phyloP scores from a whole-genome alignment of 2,329 filamentous ascomycete genomes.

The Blumeria graminis region DNA sequence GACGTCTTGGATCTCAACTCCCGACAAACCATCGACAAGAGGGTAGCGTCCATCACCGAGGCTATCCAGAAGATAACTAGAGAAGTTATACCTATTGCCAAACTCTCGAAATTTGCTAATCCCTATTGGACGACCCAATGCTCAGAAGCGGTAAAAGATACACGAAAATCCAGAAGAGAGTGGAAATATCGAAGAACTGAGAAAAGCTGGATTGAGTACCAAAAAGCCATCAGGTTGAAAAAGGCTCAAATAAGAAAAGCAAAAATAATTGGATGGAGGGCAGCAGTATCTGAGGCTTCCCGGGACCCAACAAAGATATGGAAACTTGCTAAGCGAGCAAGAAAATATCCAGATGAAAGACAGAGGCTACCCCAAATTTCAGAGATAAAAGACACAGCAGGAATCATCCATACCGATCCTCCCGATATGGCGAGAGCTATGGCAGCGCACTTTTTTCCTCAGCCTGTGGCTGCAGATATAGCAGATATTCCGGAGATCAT shows the following conservation, averaged over 20 bases:
- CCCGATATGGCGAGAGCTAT: background rate
- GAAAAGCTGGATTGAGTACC: background rate
- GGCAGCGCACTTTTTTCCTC: background rate
- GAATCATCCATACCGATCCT: background rate
- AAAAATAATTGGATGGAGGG: slow-evolving; percentile 1
- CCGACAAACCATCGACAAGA: background rate
- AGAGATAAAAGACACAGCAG: background rate
- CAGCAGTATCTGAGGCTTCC: background rate
- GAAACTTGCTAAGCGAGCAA: background rate
- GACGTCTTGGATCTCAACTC: background rate
- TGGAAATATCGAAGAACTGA: background rate
- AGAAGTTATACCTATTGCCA: background rate
- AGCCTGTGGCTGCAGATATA: background rate
- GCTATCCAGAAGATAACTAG: background rate
- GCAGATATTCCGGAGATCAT: background rate
- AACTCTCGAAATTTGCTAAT: background rate
- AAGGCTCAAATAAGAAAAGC: background rate
- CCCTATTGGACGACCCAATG: background rate
- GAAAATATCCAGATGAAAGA: background rate
- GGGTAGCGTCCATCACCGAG: background rate
- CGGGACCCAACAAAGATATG: background rate
- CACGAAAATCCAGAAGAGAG: background rate
- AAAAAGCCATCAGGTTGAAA: background rate
- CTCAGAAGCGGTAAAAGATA: background rate
- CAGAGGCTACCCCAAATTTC: background rate